Base-by-base conservation (phyloP, 495 filamentous ascomycete species). In the Neurospora sublineolata region DNA sequence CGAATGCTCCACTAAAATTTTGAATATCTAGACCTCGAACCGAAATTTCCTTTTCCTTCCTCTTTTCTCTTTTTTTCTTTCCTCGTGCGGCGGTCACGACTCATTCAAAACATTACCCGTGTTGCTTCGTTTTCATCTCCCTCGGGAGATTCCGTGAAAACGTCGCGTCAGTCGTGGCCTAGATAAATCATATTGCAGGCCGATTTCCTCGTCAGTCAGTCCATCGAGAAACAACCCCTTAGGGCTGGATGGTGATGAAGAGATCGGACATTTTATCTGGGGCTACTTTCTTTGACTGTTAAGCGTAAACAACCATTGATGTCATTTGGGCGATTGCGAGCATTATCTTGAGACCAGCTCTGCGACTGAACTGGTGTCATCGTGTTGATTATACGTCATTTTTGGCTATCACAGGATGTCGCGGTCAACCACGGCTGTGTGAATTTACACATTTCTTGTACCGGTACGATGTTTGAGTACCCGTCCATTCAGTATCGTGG, bases 141-240 rank as follows among this genome's bases (percentile, higher is more conserved):
- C 73, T 73, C 73, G 73, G 75, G 75, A 74, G 77, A 76, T 73
- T 69, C 76, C 68, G 79, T 83, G 81, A 80, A 81, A 73, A 75
- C 72, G 75, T 74, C 79, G 84, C 80, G 83, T 84, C 82, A 84
- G 79, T 82, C 76, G 79, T 82, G 80, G 79, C 79, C 74, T 78
- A 85, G 84, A 85, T 68, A 12, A 75, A 84, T 76, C 72, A 83
- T 73, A 84, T 85, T 84, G 83, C 83, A 83, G 72, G 76, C 82
- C 73, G 78, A 78, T 77, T 67, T 79, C 78, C 74, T 72, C 73
- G 68, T 75, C 76, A 80, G 73, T 80, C 74, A 82, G 78, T 81
- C 81, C 82, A 81, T 76, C 79, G 73, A 78, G 75, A 64, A 76
- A 70, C 67, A 77, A 76, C 78, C 79, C 79, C 68, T 73, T 73